phyloP scores from a whole-genome alignment of 192 early-diverging fungal species.

The Obelidium mucronatum region DNA sequence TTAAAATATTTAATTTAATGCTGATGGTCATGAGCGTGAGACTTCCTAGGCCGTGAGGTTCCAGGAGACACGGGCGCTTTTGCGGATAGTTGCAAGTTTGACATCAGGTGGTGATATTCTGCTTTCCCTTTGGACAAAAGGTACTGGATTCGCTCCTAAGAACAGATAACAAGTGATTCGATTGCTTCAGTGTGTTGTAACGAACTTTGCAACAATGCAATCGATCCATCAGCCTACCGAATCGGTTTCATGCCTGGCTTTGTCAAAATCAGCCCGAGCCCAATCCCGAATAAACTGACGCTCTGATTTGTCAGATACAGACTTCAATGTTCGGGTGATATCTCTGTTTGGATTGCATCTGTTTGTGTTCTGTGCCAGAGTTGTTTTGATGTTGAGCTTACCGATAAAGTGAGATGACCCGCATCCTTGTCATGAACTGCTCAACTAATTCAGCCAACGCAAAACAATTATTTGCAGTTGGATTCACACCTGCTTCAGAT shows the following conservation, averaged over 20 bases:
- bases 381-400: too few species aligned
- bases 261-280: conserved; percentile 24
- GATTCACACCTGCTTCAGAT: conserved; percentile 30
- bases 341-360: not conserved
- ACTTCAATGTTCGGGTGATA: not conserved
- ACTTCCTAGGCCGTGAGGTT: not conserved
- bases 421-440: conserved; percentile 27
- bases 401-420: conserved; percentile 11
- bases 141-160: conserved; percentile 18
- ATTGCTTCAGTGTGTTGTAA: not conserved
- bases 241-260: conserved; percentile 3
- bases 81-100: conserved; percentile 4
- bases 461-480: too few species aligned
- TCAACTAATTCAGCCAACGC: not conserved
- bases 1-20: too few species aligned
- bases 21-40: too few species aligned
- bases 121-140: conserved; percentile 20
- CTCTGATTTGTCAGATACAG: conserved; percentile 6
- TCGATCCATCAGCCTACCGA: not conserved
- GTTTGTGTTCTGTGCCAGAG: not conserved
- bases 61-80: not conserved
- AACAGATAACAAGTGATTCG: not conserved
- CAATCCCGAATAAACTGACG: conserved; percentile 18
- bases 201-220: too few species aligned
- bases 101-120: conserved; percentile 7